Base-by-base conservation (phyloP, 169 alveolate species). In the Eimeria falciformis region DNA sequence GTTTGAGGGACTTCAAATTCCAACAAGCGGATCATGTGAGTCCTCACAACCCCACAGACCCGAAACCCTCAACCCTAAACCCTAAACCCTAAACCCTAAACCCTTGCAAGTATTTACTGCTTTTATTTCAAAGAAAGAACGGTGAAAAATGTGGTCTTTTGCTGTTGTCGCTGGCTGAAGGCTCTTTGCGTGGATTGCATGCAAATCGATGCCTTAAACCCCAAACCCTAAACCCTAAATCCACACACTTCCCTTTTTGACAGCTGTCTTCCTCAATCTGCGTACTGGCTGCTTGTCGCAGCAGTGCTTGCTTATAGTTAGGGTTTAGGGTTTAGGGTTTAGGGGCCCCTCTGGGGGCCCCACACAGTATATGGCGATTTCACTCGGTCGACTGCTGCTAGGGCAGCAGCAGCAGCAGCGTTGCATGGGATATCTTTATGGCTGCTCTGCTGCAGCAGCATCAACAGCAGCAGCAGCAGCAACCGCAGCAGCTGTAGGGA, bases 321-420 rank as follows among this genome's bases (percentile, higher is more conserved):
- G 77, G 77, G 29, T 66, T 66, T 29, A 71, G 55, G 82, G 82
- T 40, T 71, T 71, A 71, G 55, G 82, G 82, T 71, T 71, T 40
- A 71, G 55, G 55, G 82, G 82, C 56, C 46, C 82, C 82, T 27
- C 82, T 17, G 27, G 82, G 82, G 82, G 58, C 55, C 82, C 55
- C 77, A 14, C 12, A 7, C 82, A 14, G n/a, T 7, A 14, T 14
- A 71, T 71, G 82, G 6, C 29, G 5, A 12, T 33, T 25, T 9
- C 50, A 55, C 58, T 71, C 46, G 27, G 55, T 5, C 71, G 21
- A 25, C 18, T 58, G 82, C 82, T 14, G 82, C 55, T 71, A 14
- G n/a, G n/a, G 77, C 58, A 6, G 7, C 33, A 5, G 71, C 71
- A 58, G 71, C 71, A 58, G 18, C 33, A 25, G 9, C 27, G 33